phyloP scores from a whole-genome alignment of 805 yeast species.

The Pichia rugopelliculosa region DNA sequence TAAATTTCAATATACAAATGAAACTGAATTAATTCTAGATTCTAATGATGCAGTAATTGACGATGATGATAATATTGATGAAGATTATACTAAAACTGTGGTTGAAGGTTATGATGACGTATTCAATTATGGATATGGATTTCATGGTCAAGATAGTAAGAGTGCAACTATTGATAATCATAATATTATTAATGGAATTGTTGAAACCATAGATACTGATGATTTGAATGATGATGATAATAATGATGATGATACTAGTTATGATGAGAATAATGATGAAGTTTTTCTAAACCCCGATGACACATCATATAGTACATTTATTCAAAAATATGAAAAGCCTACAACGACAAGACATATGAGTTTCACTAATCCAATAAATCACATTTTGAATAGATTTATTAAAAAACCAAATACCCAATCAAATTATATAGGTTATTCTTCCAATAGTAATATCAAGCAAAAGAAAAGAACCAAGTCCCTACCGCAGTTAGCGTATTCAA shows the following conservation, averaged over 20 bases:
- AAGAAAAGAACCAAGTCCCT: slow-evolving; percentile 44
- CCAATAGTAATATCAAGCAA: background rate
- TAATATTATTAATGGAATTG: background rate
- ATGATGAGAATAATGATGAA: slow-evolving; percentile 3
- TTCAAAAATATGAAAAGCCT: background rate
- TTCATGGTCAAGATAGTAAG: slow-evolving; percentile 8
- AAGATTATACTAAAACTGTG: background rate
- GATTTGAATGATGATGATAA: background rate
- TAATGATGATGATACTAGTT: background rate
- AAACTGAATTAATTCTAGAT: background rate
- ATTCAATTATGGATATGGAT: background rate
- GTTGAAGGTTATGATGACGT: background rate
- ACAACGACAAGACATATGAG: slow-evolving; percentile 11
- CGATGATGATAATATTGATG: slow-evolving; percentile 6
- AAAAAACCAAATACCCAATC: slow-evolving; percentile 1
- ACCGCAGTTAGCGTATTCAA: slow-evolving; percentile 47
- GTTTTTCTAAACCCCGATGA: background rate
- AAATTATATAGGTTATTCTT: background rate
- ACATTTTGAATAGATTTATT: slow-evolving; percentile 5
- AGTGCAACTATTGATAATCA: slow-evolving; percentile 8
- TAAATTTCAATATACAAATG: background rate
- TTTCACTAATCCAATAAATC: slow-evolving; percentile 9
- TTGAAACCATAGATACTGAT: background rate
- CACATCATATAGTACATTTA: background rate
- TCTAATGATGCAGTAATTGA: background rate